A percentile compares a stretch with the other conserved stretches of the same genome.
phyloP scores from a whole-genome alignment of 208 protist genomes.

The Trypanosoma mega region DNA sequence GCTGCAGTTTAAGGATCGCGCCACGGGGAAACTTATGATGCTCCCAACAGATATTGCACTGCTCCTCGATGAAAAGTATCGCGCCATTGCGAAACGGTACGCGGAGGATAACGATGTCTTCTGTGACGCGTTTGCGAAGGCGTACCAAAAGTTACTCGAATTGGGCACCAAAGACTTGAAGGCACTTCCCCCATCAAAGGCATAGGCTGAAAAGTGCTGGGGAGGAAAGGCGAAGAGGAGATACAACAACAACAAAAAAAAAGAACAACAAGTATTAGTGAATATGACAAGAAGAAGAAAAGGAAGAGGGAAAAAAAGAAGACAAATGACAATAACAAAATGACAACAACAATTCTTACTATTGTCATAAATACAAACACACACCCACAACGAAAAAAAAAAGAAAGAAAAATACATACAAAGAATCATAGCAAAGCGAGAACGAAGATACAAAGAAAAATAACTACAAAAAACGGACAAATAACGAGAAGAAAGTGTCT shows the following conservation, averaged over 20 bases:
- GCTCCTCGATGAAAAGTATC: constrained; percentile 79
- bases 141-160: constrained; percentile 80
- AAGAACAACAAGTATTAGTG: background rate
- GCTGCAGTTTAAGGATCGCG: constrained; percentile 81
- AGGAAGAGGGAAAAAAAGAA: background rate
- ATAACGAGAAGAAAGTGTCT: too few species aligned
- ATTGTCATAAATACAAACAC: background rate
- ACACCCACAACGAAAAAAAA: background rate
- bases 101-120: constrained; percentile 91
- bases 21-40: constrained; percentile 92
- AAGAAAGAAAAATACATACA: background rate
- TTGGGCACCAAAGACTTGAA: constrained; percentile 42
- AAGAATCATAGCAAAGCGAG: too few species aligned
- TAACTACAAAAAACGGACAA: too few species aligned
- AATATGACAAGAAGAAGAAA: background rate
- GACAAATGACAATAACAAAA: constrained; percentile 13
- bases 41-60: constrained; percentile 88
- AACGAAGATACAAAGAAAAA: too few species aligned
- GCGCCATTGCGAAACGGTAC: constrained; percentile 82
- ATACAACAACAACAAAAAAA: constrained; percentile 9
- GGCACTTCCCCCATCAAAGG: constrained; percentile 16
- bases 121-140: constrained; percentile 82
- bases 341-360: too few species aligned
- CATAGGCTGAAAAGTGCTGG: constrained; percentile 1
- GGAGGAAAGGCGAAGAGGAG: constrained; percentile 5